Percentiles rank a stretch among this genome's conserved stretches.
Evolutionary conservation across 352 stramenopile genomes (phyloP).

Genomic region (Blastocystis sp.): DNA sequence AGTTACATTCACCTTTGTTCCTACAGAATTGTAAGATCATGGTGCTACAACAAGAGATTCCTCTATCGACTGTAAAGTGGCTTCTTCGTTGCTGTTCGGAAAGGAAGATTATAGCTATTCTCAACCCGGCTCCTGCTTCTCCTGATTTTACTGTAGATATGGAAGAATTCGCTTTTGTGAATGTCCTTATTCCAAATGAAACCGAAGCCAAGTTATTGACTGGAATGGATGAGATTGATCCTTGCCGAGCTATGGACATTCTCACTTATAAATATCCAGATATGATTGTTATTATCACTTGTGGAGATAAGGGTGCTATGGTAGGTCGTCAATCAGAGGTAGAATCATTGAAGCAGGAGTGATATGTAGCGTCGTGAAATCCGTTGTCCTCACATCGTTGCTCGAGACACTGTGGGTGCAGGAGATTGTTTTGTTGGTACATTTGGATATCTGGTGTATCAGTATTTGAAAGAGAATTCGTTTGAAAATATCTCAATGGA

Average conservation of each 20-base stretch:
- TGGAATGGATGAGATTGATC: background rate
- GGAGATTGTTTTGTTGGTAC: conserved; percentile 72
- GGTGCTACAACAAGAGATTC: conserved; percentile 71
- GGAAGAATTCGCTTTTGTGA: conserved; percentile 67
- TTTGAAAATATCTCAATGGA: background rate
- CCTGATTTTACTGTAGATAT: conserved; percentile 66
- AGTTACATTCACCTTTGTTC: conserved; percentile 61
- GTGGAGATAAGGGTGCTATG: conserved; percentile 69
- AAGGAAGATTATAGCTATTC: conserved; percentile 66
- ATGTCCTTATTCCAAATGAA: conserved; percentile 73
- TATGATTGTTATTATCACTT: conserved; percentile 70
- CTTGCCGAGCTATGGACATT: conserved; percentile 55
- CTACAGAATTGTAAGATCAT: conserved; percentile 66
- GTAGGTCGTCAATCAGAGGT: conserved; percentile 64
- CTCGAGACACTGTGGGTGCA: conserved; percentile 71
- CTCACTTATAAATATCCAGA: conserved; percentile 16
- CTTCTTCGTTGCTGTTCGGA: conserved; percentile 67
- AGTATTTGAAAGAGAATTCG: background rate
- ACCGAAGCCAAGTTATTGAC: conserved; percentile 68
- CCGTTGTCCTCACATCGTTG: conserved; percentile 66
- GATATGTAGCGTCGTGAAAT: conserved; percentile 36
- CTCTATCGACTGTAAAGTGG: conserved; percentile 67
- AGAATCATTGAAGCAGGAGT: conserved; percentile 35
- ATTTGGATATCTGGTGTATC: conserved; percentile 63
- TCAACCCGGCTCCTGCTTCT: conserved; percentile 71